A percentile compares a stretch with the other conserved stretches of the same genome.
Evolutionary conservation across 352 stramenopile genomes (phyloP).

Genomic region (Phytophthora parvispora): DNA sequence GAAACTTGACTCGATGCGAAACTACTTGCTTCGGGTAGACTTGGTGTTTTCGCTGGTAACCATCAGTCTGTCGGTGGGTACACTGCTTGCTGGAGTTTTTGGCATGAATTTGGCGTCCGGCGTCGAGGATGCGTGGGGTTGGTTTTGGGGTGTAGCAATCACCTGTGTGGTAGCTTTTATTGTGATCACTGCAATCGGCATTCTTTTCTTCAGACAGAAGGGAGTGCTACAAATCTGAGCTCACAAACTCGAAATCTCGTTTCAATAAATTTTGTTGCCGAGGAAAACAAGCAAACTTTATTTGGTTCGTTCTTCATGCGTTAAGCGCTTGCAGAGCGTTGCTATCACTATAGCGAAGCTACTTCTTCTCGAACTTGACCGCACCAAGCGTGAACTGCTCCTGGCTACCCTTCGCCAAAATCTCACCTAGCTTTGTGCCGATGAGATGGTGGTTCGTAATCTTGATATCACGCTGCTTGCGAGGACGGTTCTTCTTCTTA

Average conservation of each 20-base stretch:
- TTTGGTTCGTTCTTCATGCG: not conserved
- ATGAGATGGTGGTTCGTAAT: slow-evolving; percentile 92
- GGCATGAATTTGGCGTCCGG: slow-evolving; percentile 79
- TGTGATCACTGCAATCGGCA: slow-evolving; percentile 47
- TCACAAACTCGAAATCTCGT: not conserved
- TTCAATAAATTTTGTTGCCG: slow-evolving; percentile 21
- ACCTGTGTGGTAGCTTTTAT: slow-evolving; percentile 56
- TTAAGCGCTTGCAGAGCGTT: not conserved
- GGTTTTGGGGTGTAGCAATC: slow-evolving; percentile 72
- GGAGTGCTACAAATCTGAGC: slow-evolving; percentile 58
- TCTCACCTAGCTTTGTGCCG: slow-evolving; percentile 86
- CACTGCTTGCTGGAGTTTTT: slow-evolving; percentile 73
- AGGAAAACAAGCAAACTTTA: slow-evolving; percentile 4
- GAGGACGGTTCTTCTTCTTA: slow-evolving; percentile 84
- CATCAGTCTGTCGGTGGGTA: slow-evolving; percentile 73
- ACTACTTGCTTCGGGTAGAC: slow-evolving; percentile 80
- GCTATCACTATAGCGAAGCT: slow-evolving; percentile 10
- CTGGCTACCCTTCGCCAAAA: slow-evolving; percentile 80
- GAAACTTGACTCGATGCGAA: slow-evolving; percentile 83
- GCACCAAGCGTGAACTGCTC: slow-evolving; percentile 88
- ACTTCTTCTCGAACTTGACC: slow-evolving; percentile 85
- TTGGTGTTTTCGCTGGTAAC: slow-evolving; percentile 78
- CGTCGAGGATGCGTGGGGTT: slow-evolving; percentile 47
- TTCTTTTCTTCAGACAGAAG: slow-evolving; percentile 75
- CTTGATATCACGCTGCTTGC: slow-evolving; percentile 91